Percentiles rank a stretch among this genome's conserved stretches.
These are phyloP conservation scores for Citrus mangshanensis DNA, from an alignment of 345 rosid species.

Conservation along the genomic window DNA sequence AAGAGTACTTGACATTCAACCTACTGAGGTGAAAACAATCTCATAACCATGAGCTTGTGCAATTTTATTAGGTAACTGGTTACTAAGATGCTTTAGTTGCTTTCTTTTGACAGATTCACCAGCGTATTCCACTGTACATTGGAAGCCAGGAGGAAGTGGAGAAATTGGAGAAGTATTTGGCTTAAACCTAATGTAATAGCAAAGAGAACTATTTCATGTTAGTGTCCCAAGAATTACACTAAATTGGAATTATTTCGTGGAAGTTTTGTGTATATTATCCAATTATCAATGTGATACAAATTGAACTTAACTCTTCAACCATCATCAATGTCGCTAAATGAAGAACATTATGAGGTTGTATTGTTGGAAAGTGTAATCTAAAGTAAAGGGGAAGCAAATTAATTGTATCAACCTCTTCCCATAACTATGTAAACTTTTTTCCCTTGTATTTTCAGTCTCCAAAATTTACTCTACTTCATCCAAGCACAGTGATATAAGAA, in stretches of 20 bases:
- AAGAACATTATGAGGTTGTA: not conserved
- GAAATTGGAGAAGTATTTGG: slow-evolving; percentile 87
- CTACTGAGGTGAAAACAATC: slow-evolving; percentile 51
- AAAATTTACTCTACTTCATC: not conserved
- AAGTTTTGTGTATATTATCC: not conserved
- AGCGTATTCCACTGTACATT: slow-evolving; percentile 86
- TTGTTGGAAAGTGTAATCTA: not conserved
- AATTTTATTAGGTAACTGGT: not conserved
- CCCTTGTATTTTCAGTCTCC: not conserved
- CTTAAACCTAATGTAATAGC: slow-evolving; percentile 40
- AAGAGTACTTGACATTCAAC: slow-evolving; percentile 78
- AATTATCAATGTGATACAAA: not conserved
- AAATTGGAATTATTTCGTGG: slow-evolving; percentile 10
- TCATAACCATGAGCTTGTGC: not conserved
- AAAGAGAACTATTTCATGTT: slow-evolving; percentile 17
- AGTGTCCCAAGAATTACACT: not conserved
- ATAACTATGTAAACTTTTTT: not conserved
- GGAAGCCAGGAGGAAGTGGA: slow-evolving; percentile 91
- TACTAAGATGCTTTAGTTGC: not conserved
- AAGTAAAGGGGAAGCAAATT: not conserved
- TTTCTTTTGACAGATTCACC: slow-evolving; percentile 58
- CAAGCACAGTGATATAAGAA: not conserved
- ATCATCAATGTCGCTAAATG: not conserved
- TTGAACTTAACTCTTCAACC: not conserved
- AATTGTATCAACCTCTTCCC: not conserved